phyloP scores from a whole-genome alignment of 306 rosid species.

The Albizia julibrissin region DNA sequence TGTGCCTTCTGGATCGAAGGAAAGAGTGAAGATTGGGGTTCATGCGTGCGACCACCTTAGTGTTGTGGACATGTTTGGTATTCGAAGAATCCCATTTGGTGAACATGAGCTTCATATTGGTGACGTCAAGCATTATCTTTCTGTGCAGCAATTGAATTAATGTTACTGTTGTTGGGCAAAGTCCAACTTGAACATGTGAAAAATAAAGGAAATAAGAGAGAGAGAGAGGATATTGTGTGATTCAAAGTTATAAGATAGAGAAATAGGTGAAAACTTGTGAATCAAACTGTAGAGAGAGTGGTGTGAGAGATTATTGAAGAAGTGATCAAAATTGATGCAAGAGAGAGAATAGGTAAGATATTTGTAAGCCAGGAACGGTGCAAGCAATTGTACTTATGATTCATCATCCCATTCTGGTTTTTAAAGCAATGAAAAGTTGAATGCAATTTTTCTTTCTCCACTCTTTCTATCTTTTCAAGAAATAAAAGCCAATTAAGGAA shows the following conservation, averaged over 20 bases:
- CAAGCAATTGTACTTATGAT: not conserved
- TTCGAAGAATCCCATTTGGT: conserved; percentile 82
- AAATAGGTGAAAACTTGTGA: conserved; percentile 24
- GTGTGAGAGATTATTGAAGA: conserved; percentile 8
- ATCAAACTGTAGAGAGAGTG: conserved; percentile 6
- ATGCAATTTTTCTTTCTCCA: not conserved
- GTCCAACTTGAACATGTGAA: not conserved
- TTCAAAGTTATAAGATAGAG: conserved; percentile 36
- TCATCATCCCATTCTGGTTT: not conserved
- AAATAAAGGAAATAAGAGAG: conserved; percentile 21
- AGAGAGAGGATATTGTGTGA: not conserved
- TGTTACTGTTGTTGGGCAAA: conserved; percentile 5
- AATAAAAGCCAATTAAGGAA: not conserved
- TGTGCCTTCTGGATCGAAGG: conserved; percentile 52
- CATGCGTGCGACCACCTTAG: conserved; percentile 77
- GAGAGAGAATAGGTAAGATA: not conserved
- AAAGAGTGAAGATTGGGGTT: conserved; percentile 48
- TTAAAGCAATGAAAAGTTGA: not conserved
- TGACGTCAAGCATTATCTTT: conserved; percentile 64
- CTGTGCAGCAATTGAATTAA: conserved; percentile 30
- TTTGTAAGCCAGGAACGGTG: not conserved
- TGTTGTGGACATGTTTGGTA: conserved; percentile 68
- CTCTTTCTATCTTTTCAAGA: not conserved
- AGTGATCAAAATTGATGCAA: not conserved
- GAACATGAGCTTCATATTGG: conserved; percentile 72